These are phyloP conservation scores for Hortiboletus campestris DNA, from an alignment of 768 basidiomycete species.

Conservation along the genomic window DNA sequence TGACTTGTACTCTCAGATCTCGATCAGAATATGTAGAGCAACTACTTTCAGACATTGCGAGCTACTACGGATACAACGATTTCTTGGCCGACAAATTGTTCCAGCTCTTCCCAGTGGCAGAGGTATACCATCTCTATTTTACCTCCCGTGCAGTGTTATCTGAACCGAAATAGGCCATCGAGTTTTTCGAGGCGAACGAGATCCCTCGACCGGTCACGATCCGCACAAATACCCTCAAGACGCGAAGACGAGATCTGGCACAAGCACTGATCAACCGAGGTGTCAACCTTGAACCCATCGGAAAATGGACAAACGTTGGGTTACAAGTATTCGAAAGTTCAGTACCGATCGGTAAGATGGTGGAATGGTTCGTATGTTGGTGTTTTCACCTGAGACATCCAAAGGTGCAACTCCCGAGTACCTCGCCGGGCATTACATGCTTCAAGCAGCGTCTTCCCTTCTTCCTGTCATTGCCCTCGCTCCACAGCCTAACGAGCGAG, in stretches of 20 bases:
- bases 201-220: slow-evolving; percentile 95
- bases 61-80: slow-evolving; percentile 97
- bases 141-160: not conserved
- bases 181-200: slow-evolving; percentile 98
- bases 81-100: slow-evolving; percentile 95
- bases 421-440: slow-evolving; percentile 98
- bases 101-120: slow-evolving; percentile 86
- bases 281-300: slow-evolving; percentile 96
- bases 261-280: slow-evolving; percentile 93
- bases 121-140: slow-evolving; percentile 50
- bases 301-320: slow-evolving; percentile 99
- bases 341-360: slow-evolving; percentile 77
- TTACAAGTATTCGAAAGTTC: slow-evolving; percentile 97
- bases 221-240: slow-evolving; percentile 93
- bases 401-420: slow-evolving; percentile 96
- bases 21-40: slow-evolving; percentile 90
- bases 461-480: slow-evolving; percentile 96
- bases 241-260: slow-evolving; percentile 89
- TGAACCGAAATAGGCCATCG: slow-evolving; percentile 66
- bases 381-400: not conserved
- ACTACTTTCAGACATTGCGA: slow-evolving; percentile 83
- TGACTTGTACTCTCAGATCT: slow-evolving; percentile 47
- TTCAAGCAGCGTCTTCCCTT: slow-evolving; percentile 98
- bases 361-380: not conserved
- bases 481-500: slow-evolving; percentile 89